A percentile compares a stretch with the other conserved stretches of the same genome.
Evolutionary conservation across 441 rosid genomes (phyloP).

Genomic region (Mallotus japonicus): DNA sequence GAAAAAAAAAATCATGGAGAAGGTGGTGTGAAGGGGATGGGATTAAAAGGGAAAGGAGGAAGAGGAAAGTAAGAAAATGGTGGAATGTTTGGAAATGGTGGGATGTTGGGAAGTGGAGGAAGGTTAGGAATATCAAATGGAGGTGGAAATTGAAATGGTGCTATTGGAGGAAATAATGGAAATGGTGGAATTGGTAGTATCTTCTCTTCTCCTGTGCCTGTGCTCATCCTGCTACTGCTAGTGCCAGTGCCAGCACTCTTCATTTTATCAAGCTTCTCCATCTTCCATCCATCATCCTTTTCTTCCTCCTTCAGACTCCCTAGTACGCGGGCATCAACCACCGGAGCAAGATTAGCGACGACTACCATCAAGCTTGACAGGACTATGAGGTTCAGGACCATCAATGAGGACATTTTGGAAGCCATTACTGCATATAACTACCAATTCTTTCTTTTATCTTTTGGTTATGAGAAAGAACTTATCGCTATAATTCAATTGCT

Average conservation of each 20-base stretch:
- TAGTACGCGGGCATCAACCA: background rate
- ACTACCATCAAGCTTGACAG: constrained; percentile 10
- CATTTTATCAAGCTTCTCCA: background rate
- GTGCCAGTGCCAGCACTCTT: background rate
- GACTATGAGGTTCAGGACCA: background rate
- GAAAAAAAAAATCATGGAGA: constrained; percentile 7
- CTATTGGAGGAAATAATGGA: background rate
- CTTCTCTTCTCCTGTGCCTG: constrained; percentile 4
- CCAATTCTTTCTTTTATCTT: background rate
- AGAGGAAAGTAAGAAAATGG: constrained; percentile 19
- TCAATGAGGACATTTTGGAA: background rate
- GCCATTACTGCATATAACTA: background rate
- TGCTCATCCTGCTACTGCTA: too few species aligned
- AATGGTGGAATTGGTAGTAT: constrained; percentile 9
- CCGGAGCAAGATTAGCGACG: background rate
- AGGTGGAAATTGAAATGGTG: constrained; percentile 17
- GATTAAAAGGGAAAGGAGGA: constrained; percentile 13
- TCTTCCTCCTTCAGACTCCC: background rate
- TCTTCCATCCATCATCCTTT: constrained; percentile 8
- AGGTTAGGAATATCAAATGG: constrained; percentile 3
- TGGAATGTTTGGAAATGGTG: constrained; percentile 19
- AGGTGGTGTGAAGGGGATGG: constrained; percentile 6
- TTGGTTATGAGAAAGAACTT: too few species aligned
- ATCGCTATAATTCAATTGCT: background rate
- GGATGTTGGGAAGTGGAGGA: constrained; percentile 21